Percentiles rank a stretch among this genome's conserved stretches.
These are phyloP conservation scores for Diaporthe sp. DNA, from an alignment of 2,329 filamentous ascomycete genomes.

Conservation along the genomic window DNA sequence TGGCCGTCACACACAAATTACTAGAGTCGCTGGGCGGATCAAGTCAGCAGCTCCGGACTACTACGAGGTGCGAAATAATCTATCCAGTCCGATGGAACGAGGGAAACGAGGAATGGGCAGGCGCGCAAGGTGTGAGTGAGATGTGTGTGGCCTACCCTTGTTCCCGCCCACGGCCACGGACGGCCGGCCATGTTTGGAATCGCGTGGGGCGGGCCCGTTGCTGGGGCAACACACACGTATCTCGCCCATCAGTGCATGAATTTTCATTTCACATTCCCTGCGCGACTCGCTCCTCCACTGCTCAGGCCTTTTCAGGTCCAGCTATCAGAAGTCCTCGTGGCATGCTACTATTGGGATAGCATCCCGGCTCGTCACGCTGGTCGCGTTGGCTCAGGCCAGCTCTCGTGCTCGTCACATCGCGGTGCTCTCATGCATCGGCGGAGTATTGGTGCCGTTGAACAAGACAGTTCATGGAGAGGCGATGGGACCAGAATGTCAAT, in stretches of 20 bases:
- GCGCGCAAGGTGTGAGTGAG: neutral
- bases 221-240: conserved; percentile 31
- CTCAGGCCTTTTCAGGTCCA: neutral
- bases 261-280: conserved; percentile 27
- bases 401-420: neutral
- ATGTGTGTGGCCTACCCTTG: conserved; percentile 23
- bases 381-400: neutral
- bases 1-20: neutral
- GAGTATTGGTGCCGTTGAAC: neutral
- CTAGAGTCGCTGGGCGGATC: neutral
- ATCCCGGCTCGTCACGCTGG: neutral
- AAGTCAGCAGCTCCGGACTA: neutral
- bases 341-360: conserved; percentile 12
- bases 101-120: conserved; percentile 12
- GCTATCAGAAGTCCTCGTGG: neutral
- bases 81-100: neutral
- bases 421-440: conserved; percentile 1
- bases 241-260: conserved; percentile 22
- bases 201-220: conserved; percentile 32
- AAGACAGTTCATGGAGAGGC: neutral
- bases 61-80: neutral
- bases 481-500: neutral
- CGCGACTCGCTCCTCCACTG: conserved; percentile 2
- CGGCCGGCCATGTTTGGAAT: conserved; percentile 31
- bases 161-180: neutral